These are phyloP conservation scores for Flaveria sonorensis DNA, from an alignment of 129 eudicot genomes.

Conservation along the genomic window DNA sequence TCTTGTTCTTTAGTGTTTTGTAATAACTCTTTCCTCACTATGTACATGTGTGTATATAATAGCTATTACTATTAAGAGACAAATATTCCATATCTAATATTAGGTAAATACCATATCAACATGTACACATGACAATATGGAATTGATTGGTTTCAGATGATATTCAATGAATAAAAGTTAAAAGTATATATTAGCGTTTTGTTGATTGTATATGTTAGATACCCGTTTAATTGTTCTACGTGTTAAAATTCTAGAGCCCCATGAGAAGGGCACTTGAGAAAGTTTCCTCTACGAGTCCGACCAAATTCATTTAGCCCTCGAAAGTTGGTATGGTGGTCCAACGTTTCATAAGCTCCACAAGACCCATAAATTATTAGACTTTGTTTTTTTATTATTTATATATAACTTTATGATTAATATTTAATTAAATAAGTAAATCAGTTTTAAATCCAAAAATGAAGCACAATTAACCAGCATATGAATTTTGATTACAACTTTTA, in stretches of 20 bases:
- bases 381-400: not conserved
- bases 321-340: constrained; percentile 8
- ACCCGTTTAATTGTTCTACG: not conserved
- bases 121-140: not conserved
- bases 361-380: not conserved
- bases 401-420: too few relatives aligned
- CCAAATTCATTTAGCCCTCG: not conserved
- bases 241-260: not conserved
- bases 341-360: constrained; percentile 5
- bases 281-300: constrained; percentile 9
- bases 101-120: constrained; percentile 15
- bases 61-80: not conserved
- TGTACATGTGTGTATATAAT: too few relatives aligned
- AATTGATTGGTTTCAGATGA: not conserved
- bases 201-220: not conserved
- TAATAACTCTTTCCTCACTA: too few relatives aligned
- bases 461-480: not conserved
- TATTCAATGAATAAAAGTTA: not conserved
- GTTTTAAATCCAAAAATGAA: not conserved
- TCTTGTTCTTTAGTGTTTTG: too few relatives aligned
- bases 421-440: too few relatives aligned
- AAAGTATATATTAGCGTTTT: not conserved
- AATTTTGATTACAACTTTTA: too few relatives aligned
- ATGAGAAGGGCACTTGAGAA: not conserved
- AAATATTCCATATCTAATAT: not conserved